Base-by-base conservation (phyloP, 257 asterid genomes). In the Solanum gracilifrons region DNA sequence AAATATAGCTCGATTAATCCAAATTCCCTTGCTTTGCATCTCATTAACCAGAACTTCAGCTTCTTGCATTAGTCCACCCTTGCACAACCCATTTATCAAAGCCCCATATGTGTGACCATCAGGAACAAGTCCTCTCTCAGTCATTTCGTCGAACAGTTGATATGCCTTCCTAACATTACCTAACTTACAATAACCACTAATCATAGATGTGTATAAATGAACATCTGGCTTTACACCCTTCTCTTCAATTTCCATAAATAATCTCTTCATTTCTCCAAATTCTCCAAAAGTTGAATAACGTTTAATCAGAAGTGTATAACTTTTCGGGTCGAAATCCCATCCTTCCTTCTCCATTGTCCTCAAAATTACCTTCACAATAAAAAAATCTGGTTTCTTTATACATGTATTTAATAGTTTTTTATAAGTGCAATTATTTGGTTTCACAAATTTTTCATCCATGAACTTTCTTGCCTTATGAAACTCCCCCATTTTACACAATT, bases 11-110 rank as follows among this genome's bases (percentile, higher is more conserved):
- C 90, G 90, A 83, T 94, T 95, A 29, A 90, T 68, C 86, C 91
- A 91, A 85, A 95, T 88, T 84, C 98, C 98, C 85, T 90, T 93
- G 55, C 88, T 90, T 74, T 92, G 98, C 99, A 95, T 95, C 91
- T 97, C 99, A 3, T 88, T 82, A 37, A 95, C 93, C 91, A 95
- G 80, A 74, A 90, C 25, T 72, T 93, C 92, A 4, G 93, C 95
- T 3, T 95, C 98, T 68, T 92, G 92, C 94, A 93, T 87, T 82
- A 90, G 92, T 86, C 99, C 98, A 15, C 41, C 75, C 88, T 89
- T 94, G 92, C 97, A 94, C 84, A 94, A 89, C 2, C 98, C 97
- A 35, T 92, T 89, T 64, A 95, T 90, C 90, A 97, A 90, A 33
- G 96, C 88, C 23, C 98, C 98, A 86, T 92, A 97, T 0, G 96